phyloP scores from a whole-genome alignment of 164 flowering plant genomes.

The Hamamelis virginiana region DNA sequence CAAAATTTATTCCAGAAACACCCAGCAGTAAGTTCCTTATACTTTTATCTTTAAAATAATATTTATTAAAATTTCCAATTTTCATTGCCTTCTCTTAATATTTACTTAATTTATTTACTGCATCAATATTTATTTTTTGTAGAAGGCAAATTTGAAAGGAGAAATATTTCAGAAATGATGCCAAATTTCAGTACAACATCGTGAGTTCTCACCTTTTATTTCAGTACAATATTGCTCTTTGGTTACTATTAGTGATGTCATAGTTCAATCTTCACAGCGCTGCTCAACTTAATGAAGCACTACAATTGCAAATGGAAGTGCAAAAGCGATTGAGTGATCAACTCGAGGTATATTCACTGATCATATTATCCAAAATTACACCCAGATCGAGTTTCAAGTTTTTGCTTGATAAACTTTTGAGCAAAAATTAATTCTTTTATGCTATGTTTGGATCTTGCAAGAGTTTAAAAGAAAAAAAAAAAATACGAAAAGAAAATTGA shows the following conservation, averaged over 20 bases:
- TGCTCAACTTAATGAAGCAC: conserved; percentile 61
- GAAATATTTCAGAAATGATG: conserved; percentile 52
- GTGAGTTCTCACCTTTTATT: conserved; percentile 38
- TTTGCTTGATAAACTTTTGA: too few relatives aligned
- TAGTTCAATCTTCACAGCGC: conserved; percentile 28
- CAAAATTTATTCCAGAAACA: conserved; percentile 53
- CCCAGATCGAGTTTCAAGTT: too few relatives aligned
- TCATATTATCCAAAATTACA: too few relatives aligned
- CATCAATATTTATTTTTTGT: conserved; percentile 3
- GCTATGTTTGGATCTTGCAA: too few relatives aligned
- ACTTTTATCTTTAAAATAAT: not conserved
- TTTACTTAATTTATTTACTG: not conserved
- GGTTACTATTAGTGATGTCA: not conserved
- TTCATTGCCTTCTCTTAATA: not conserved
- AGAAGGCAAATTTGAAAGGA: conserved; percentile 51
- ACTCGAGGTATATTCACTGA: conserved; percentile 38
- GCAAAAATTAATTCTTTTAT: too few relatives aligned
- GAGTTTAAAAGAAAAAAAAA: too few relatives aligned
- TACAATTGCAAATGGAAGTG: conserved; percentile 44
- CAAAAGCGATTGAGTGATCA: conserved; percentile 42
- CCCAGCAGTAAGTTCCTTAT: conserved; percentile 33
- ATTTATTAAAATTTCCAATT: not conserved
- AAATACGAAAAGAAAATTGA: too few relatives aligned
- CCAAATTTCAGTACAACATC: conserved; percentile 60
- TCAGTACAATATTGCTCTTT: too few relatives aligned